phyloP scores from a whole-genome alignment of 768 basidiomycete genomes.

The Tremella fuciformis region DNA sequence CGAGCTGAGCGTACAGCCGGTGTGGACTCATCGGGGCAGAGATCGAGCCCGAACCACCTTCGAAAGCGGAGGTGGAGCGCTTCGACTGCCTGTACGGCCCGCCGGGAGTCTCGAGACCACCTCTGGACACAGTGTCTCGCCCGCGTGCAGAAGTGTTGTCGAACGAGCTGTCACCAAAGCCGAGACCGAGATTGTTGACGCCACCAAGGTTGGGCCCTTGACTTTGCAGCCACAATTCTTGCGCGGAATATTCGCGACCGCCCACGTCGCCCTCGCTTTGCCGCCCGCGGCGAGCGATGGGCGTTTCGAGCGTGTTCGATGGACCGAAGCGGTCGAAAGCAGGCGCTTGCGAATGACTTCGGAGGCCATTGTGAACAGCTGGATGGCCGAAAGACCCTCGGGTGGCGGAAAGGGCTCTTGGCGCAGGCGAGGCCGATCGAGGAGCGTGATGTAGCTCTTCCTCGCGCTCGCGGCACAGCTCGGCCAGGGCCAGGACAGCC shows the following conservation, averaged over 20 bases:
- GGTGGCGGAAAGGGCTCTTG: slow-evolving; percentile 34
- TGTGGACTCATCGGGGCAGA: slow-evolving; percentile 50
- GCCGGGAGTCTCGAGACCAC: slow-evolving; percentile 38
- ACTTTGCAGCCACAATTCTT: slow-evolving; percentile 50
- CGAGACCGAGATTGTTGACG: slow-evolving; percentile 32
- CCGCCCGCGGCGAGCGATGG: slow-evolving; percentile 28
- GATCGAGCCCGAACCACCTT: slow-evolving; percentile 42
- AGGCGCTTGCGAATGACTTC: slow-evolving; percentile 43
- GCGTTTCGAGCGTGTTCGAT: slow-evolving; percentile 24
- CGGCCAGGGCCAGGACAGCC: slow-evolving; percentile 74
- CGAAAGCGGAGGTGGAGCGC: slow-evolving; percentile 24
- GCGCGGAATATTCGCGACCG: slow-evolving; percentile 35
- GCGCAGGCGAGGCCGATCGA: slow-evolving; percentile 49
- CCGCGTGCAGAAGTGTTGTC: slow-evolving; percentile 25
- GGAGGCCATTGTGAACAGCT: slow-evolving; percentile 28
- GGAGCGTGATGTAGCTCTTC: slow-evolving; percentile 53
- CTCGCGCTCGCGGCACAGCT: slow-evolving; percentile 86
- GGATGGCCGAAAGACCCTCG: slow-evolving; percentile 34
- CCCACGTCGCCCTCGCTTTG: slow-evolving; percentile 30
- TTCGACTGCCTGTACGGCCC: slow-evolving; percentile 22
- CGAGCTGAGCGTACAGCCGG: slow-evolving; percentile 43
- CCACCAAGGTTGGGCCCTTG: slow-evolving; percentile 46
- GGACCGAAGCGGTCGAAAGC: slow-evolving; percentile 40
- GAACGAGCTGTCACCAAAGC: slow-evolving; percentile 24
- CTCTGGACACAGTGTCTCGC: slow-evolving; percentile 35